Base-by-base conservation (phyloP, 2,329 filamentous ascomycete genomes). In the Penicillium sp. region DNA sequence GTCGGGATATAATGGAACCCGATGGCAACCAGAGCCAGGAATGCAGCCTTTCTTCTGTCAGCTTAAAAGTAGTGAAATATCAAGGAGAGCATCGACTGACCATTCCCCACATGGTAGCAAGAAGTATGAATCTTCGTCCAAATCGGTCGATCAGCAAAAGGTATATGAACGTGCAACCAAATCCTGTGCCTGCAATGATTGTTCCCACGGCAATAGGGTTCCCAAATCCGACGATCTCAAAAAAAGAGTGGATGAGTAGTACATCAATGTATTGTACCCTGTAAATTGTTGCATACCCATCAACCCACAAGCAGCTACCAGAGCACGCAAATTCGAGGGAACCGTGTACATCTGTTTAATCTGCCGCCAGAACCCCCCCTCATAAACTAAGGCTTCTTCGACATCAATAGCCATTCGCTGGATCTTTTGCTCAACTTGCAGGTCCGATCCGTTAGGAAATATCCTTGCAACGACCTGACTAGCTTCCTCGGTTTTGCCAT, bases 1-100 rank as follows among this genome's bases (percentile, higher is more conserved):
- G 34, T 24, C 24, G 45, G 45, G 18, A 48, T 48, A 26, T 29
- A 48, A 29, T 48, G 45, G 18, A 48, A 48, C 5, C 29, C 45
- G 16, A 48, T 29, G 3, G 45, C 45, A n/a, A 14, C 28, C 21
- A 48, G 24, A 10, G 28, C 28, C 8, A 48, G 45, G 28, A 48
- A 48, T 26, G 34, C 16, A 34, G 45, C 24, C 42, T 45, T 21
- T 28, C 24, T 10, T 5, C 10, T 28, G 24, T 28, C 24, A 28
- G 24, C 24, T 5, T 5, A 10, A 28, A 10, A 28, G 10, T 5
- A 28, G 24, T 28, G 10, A 28, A 28, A 28, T 28, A 28, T 10
- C 24, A 28, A 10, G 8, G 19, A 5, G 14, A 11, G 8, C 16
- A 28, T 28, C n/a, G 24, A 45, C 19, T 21, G 23, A 45, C 42